Base-by-base conservation (phyloP, 345 rosid genomes). In the Syzygium oleosum region DNA sequence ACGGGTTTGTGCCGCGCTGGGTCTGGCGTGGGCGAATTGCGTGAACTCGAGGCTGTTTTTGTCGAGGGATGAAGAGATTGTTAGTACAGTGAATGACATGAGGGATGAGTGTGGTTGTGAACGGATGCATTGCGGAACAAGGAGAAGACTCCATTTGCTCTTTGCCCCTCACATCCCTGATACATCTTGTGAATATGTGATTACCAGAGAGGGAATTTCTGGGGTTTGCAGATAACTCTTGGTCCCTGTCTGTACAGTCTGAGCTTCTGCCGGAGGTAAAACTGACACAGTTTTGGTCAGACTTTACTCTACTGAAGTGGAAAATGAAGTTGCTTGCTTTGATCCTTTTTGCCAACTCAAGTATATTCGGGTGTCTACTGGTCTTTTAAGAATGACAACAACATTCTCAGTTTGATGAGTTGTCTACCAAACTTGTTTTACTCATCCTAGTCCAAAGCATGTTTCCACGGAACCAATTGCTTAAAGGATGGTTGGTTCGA, bases 1-100 rank as follows among this genome's bases (percentile, higher is more conserved):
- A 87, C 90, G 93, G 91, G 94, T 95, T 88, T 92, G 91, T 88
- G 95, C 99, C 51, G 94, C 99, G 22, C 73, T 97, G 56, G 98
- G 99, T 0, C 88, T 95, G 89, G 94, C 98, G 17, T 96, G 98
- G 98, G 93, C 98, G 4, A 94, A 94, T 91, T 94, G 98, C 89
- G 93, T 97, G 54, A 97, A 96, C 89, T 96, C 97, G 3, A 95
- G 99, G 93, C 54, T 96, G 84, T 96, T 97, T 85, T 91, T 96
- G 51, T 91, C 97, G 7, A 89, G 92, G 59, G 88, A 92, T 22
- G 94, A 94, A 84, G 94, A 92, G 80, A 86, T 34, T 89, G 73
- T 85, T 34, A 59, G 56, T 34, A 84, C 87, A 87, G 90, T 85
- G 84, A 87, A 73, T 22, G 91, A 46, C 13, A 54, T 85, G 51